Percentiles rank a stretch among this genome's conserved stretches.
phyloP scores from a whole-genome alignment of 2,329 filamentous ascomycete genomes.

The Trichoderma simmonsii region DNA sequence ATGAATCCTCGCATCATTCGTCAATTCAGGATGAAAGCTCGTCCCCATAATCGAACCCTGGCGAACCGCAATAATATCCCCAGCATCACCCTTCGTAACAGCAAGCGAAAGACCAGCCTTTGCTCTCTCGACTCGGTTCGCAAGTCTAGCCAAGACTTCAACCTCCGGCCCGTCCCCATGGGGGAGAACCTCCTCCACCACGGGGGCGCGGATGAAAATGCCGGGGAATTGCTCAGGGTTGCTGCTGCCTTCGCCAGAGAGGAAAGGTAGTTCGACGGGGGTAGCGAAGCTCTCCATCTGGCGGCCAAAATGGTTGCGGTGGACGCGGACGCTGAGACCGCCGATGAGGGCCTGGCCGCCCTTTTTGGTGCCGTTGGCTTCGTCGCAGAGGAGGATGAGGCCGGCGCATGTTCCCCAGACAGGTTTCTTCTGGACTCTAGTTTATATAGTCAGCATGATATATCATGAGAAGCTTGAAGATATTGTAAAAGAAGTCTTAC shows the following conservation, averaged over 20 bases:
- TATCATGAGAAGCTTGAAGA: constrained; percentile 19
- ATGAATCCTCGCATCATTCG: constrained; percentile 82
- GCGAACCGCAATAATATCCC: constrained; percentile 82
- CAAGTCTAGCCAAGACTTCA: constrained; percentile 28
- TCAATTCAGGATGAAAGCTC: constrained; percentile 94
- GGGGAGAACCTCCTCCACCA: constrained; percentile 76
- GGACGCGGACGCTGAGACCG: constrained; percentile 84
- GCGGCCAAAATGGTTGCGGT: constrained; percentile 91
- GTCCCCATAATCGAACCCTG: constrained; percentile 93
- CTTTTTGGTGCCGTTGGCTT: constrained; percentile 82
- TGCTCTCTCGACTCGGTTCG: constrained; percentile 32
- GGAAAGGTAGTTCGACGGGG: constrained; percentile 68
- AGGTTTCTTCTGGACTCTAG: constrained; percentile 70
- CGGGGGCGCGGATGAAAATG: constrained; percentile 91
- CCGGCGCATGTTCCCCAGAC: constrained; percentile 97
- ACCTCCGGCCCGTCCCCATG: constrained; percentile 32
- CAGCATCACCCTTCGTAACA: constrained; percentile 43
- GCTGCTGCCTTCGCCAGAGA: constrained; percentile 39
- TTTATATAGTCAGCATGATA: not conserved
- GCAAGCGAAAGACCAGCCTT: constrained; percentile 38
- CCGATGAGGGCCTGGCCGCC: constrained; percentile 92
- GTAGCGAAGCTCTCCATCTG: constrained; percentile 90
- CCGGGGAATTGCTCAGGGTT: constrained; percentile 59
- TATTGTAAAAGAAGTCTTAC: constrained; percentile 44
- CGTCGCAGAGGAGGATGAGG: constrained; percentile 83